Percentiles rank a stretch among this genome's conserved stretches.
Evolutionary conservation across 1,139 yeast genomes (phyloP).

Genomic region (Pichia kudriavzevii): DNA sequence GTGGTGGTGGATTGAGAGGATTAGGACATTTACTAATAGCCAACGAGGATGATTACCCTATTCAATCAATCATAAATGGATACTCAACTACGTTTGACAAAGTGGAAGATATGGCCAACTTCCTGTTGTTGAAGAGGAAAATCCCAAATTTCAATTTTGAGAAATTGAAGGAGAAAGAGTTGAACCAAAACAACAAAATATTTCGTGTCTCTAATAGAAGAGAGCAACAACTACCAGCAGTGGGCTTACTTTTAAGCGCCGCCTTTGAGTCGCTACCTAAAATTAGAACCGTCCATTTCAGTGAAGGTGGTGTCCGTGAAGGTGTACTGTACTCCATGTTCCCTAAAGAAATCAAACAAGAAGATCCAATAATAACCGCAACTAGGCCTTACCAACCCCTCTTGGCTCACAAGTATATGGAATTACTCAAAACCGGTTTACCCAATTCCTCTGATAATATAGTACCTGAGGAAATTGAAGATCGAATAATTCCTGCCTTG

Average conservation of each 20-base stretch:
- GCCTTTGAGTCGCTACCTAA: constrained; percentile 51
- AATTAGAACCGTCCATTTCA: constrained; percentile 51
- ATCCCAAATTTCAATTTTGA: constrained; percentile 30
- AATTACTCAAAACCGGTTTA: constrained; percentile 42
- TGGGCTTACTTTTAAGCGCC: constrained; percentile 51
- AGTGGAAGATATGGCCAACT: constrained; percentile 41
- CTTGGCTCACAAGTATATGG: constrained; percentile 44
- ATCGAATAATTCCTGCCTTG: constrained; percentile 55
- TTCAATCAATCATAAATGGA: constrained; percentile 58
- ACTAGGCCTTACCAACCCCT: constrained; percentile 60
- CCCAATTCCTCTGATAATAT: constrained; percentile 32
- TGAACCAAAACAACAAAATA: constrained; percentile 29
- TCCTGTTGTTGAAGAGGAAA: constrained; percentile 36
- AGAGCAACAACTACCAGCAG: constrained; percentile 56
- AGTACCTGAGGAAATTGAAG: constrained; percentile 48
- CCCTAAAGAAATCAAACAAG: constrained; percentile 44
- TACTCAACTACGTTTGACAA: constrained; percentile 47
- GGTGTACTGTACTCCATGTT: constrained; percentile 57
- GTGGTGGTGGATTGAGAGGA: constrained; percentile 65
- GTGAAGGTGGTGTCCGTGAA: constrained; percentile 68
- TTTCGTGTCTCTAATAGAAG: constrained; percentile 57
- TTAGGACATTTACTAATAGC: constrained; percentile 52
- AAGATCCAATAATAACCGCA: constrained; percentile 59
- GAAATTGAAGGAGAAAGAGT: constrained; percentile 5
- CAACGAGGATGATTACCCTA: constrained; percentile 44